Percentiles rank a stretch among this genome's conserved stretches.
Conservation (phyloP, 768 basidiomycete genomes). For the Calvatia gigantea region DNA sequence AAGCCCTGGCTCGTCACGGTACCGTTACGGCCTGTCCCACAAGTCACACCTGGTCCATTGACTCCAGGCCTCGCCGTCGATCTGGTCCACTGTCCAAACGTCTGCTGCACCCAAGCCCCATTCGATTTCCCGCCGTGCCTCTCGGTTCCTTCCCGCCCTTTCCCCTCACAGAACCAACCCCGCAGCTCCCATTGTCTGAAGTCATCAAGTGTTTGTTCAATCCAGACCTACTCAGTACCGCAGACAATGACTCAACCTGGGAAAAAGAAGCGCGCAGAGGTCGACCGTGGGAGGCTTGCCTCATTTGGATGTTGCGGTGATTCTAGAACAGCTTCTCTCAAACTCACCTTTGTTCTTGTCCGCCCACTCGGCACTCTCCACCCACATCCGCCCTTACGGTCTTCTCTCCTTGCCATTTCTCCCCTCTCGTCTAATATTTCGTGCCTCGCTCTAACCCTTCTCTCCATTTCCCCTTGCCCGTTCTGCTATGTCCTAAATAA, state of each 20-base stretch:
- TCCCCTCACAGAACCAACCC: neutral
- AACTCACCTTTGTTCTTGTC: neutral
- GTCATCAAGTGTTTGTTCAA: neutral
- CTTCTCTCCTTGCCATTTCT: neutral
- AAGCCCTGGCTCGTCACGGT: neutral
- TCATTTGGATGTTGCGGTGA: neutral
- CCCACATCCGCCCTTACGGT: neutral
- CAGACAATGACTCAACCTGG: neutral
- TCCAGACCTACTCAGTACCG: neutral
- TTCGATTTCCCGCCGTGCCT: neutral
- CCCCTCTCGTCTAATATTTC: neutral
- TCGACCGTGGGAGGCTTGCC: slow-evolving; percentile 4
- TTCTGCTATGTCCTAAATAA: neutral
- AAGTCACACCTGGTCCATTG: neutral
- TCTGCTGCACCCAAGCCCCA: slow-evolving; percentile 6
- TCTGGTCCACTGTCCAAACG: neutral
- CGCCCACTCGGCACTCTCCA: slow-evolving; percentile 1
- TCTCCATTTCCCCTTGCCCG: neutral
- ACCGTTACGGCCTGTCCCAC: neutral
- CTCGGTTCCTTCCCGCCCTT: neutral
- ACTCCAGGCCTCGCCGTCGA: slow-evolving; percentile 1
- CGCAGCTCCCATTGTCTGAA: neutral
- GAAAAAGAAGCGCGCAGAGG: slow-evolving; percentile 7
- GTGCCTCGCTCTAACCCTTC: neutral
- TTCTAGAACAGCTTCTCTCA: slow-evolving; percentile 8